Conservation (phyloP, 2,329 filamentous ascomycete genomes). For the Monosporascus cannonballus region DNA sequence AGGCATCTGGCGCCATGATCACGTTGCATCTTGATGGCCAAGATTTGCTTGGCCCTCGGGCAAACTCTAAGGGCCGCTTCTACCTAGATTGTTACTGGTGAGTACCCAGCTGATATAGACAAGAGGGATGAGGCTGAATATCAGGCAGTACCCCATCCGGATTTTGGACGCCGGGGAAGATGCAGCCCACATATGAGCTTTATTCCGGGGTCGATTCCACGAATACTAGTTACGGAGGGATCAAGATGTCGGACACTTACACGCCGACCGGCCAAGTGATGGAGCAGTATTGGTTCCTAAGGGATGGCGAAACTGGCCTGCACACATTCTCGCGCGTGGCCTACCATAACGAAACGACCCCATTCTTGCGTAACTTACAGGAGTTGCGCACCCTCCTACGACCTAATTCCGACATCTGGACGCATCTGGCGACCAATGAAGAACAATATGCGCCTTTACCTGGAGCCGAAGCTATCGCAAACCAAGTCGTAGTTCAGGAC, state of each 20-base stretch:
- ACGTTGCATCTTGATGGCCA: constrained; percentile 30
- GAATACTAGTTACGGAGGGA: constrained; percentile 48
- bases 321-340: constrained; percentile 55
- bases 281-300: constrained; percentile 60
- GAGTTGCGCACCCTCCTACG: constrained; percentile 58
- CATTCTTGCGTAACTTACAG: constrained; percentile 51
- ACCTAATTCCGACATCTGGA: constrained; percentile 55
- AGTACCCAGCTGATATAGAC: constrained; percentile 6
- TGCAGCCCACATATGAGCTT: constrained; percentile 40
- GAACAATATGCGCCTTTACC: constrained; percentile 48
- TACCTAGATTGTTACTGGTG: constrained; percentile 59
- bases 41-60: constrained; percentile 44
- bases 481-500: constrained; percentile 51
- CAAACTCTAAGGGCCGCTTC: constrained; percentile 44
- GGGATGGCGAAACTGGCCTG: constrained; percentile 55
- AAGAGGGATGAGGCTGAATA: constrained; percentile 7
- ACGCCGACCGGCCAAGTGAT: constrained; percentile 50
- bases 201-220: constrained; percentile 44
- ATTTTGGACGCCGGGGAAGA: constrained; percentile 51
- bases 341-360: constrained; percentile 52
- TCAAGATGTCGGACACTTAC: constrained; percentile 55
- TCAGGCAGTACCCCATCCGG: constrained; percentile 39
- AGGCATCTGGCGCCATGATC: constrained; percentile 30
- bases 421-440: constrained; percentile 53
- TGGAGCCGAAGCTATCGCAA: constrained; percentile 32